Percentiles rank a stretch among this genome's conserved stretches.
These are phyloP conservation scores for Tylopilus rubrobrunneus DNA, from an alignment of 768 basidiomycete genomes.

Conservation along the genomic window DNA sequence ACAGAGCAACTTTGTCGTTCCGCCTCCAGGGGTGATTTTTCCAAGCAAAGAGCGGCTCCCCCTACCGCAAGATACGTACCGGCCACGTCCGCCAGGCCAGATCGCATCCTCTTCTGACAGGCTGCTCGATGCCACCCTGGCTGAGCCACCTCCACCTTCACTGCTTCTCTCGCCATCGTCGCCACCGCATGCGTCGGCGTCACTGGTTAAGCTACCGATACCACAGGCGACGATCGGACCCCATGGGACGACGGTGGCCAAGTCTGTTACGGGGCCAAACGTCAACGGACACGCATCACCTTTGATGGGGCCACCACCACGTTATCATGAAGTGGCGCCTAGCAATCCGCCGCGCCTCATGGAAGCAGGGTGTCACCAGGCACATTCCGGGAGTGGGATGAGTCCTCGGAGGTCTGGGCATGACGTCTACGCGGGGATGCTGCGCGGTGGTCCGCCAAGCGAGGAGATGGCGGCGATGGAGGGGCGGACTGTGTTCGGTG, in stretches of 20 bases:
- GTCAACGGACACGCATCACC: conserved; percentile 8
- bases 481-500: neutral
- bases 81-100: conserved; percentile 2
- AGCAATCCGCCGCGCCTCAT: conserved; percentile 17
- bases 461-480: conserved; percentile 14
- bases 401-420: conserved; percentile 18
- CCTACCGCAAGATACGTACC: conserved; percentile 11
- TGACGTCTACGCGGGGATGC: conserved; percentile 6
- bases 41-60: conserved; percentile 15
- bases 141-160: conserved; percentile 10
- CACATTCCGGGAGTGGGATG: conserved; percentile 6
- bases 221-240: conserved; percentile 10
- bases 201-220: conserved; percentile 13
- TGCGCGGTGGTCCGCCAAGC: conserved; percentile 6
- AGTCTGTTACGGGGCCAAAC: conserved; percentile 3
- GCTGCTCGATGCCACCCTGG: neutral
- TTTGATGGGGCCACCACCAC: conserved; percentile 15
- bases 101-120: conserved; percentile 5
- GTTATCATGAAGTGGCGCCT: conserved; percentile 16
- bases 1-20: conserved; percentile 14
- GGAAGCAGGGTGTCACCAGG: conserved; percentile 23
- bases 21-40: conserved; percentile 27
- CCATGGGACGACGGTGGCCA: neutral
- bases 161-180: conserved; percentile 15
- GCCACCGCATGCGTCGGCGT: conserved; percentile 8